phyloP scores from a whole-genome alignment of 73 alveolate genomes.

The Durusdinium trenchii region DNA sequence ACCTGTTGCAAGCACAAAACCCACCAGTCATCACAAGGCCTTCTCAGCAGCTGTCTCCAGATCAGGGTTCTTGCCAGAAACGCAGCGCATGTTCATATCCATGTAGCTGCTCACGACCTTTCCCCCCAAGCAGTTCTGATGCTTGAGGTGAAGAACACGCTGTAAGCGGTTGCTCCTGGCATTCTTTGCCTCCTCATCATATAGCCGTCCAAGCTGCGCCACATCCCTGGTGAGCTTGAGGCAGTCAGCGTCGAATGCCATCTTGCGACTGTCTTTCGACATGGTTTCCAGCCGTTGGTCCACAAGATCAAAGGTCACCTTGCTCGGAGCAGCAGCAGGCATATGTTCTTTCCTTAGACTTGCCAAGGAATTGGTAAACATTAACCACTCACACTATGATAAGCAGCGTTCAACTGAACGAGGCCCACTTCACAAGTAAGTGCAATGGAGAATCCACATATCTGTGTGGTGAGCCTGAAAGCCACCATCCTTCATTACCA shows the following conservation, averaged over 20 bases:
- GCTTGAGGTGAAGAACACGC: not conserved
- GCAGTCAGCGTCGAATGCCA: not conserved
- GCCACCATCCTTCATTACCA: not conserved
- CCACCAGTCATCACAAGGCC: not conserved
- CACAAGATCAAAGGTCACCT: not conserved
- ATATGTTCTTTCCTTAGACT: not conserved
- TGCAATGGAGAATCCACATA: not conserved
- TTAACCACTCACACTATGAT: not conserved
- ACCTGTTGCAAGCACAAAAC: too few relatives aligned
- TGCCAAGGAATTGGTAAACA: not conserved
- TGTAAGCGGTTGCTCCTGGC: not conserved
- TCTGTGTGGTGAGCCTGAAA: not conserved
- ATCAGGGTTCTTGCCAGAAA: not conserved
- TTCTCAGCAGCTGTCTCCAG: slow-evolving; percentile 24
- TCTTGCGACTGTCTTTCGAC: not conserved
- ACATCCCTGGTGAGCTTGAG: slow-evolving; percentile 25
- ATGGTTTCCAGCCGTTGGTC: not conserved
- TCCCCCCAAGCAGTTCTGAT: slow-evolving; percentile 19
- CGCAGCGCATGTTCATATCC: not conserved
- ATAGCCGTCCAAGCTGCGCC: not conserved
- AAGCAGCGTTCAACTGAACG: not conserved
- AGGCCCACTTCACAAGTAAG: too few relatives aligned
- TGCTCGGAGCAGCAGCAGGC: not conserved
- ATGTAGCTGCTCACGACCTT: not conserved
- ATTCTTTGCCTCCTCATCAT: not conserved